phyloP scores from a whole-genome alignment of 129 eudicot genomes.

The Oenanthe sinensis region DNA sequence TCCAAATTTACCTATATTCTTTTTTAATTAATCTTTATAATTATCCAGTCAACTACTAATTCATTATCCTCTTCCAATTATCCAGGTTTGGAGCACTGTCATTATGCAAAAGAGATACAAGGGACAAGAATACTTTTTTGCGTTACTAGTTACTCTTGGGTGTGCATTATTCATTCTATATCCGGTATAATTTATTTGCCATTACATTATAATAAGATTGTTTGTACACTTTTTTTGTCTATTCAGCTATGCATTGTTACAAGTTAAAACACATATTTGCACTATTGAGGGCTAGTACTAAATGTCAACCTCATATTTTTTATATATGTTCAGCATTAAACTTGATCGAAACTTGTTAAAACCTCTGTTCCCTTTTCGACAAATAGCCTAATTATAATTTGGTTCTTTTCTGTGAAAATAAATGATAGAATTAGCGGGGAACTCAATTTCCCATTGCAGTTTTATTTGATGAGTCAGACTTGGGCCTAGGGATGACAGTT shows the following conservation, averaged over 20 bases:
- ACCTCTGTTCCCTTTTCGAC: background rate
- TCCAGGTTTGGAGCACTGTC: slow-evolving; percentile 59
- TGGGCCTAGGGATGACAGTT: no score
- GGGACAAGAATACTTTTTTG: slow-evolving; percentile 44
- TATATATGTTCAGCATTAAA: background rate
- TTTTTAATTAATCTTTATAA: background rate
- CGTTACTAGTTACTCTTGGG: slow-evolving; percentile 52
- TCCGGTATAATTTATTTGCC: slow-evolving; percentile 27
- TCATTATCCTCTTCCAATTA: background rate
- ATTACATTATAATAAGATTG: background rate
- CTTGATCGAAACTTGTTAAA: background rate
- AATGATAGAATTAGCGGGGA: background rate
- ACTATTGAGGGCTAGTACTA: background rate
- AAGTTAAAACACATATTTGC: background rate
- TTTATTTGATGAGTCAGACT: background rate
- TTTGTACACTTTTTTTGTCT: background rate
- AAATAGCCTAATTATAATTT: background rate
- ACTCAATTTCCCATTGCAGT: background rate
- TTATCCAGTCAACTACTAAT: background rate
- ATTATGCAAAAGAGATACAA: slow-evolving; percentile 62
- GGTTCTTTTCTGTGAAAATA: background rate
- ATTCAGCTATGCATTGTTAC: background rate
- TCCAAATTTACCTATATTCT: background rate
- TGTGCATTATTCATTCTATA: slow-evolving; percentile 48
- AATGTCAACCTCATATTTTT: background rate